Base-by-base conservation (phyloP, 2,329 filamentous ascomycete genomes). In the Cladophialophora yegresii region DNA sequence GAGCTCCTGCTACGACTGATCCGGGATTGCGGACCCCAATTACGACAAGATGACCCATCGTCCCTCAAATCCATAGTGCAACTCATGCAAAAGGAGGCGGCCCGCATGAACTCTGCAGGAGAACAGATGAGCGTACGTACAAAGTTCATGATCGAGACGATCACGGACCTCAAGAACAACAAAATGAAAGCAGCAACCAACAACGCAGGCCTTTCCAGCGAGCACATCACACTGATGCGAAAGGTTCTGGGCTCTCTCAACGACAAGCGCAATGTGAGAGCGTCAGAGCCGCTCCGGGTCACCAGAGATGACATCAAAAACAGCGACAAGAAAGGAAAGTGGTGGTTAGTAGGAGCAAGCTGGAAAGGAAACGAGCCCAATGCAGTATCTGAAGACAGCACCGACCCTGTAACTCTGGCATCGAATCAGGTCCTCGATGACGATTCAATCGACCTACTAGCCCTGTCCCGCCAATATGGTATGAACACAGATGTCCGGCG, bases 331-430 rank as follows among this genome's bases (percentile, higher is more conserved):
- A 90, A 89, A 74, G 95, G 95, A 0, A 97, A 96, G 79, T 99
- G 95, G 95, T 99, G 95, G 95, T 85, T 98, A 22, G 91, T 98
- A 4, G 95, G 95, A 58, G 93, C 95, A n/a, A 96, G 92, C 76
- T 97, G 93, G 86, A 81, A 80, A 47, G 77, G 79, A 62, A 75
- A 79, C 50, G 75, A 75, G 20, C 74, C 80, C 1, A 72, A 71
- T 4, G 74, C 71, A 55, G 69, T 70, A 40, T 67, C 70, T 33
- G 64, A 71, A 30, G 51, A 63, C 4, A 47, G 51, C 8, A 55
- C 43, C 9, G 26, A 56, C 63, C 36, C 51, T 69, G 50, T 61
- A 40, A 28, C 57, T 62, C 22, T 70, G 67, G 7, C 49, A n/a
- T 53, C 54, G 13, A 69, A 75, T 16, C 73, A 76, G 49, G 74